A percentile compares a stretch with the other conserved stretches of the same genome.
These are phyloP conservation scores for Cercospora janseana DNA, from an alignment of 2,329 filamentous ascomycete genomes.

Conservation along the genomic window DNA sequence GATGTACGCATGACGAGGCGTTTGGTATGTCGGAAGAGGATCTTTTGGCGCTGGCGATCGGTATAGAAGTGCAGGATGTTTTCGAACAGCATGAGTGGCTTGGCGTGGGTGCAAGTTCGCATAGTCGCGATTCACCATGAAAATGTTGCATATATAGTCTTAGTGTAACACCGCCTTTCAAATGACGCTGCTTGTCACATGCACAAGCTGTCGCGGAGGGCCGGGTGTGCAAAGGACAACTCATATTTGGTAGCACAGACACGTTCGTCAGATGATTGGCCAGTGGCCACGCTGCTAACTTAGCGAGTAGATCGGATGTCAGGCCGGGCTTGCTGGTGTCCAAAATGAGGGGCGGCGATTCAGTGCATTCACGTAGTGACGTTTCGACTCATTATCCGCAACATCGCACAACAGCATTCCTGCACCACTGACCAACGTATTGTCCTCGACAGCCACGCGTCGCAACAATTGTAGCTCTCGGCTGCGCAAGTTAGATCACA, in stretches of 20 bases:
- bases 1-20: slow-evolving; percentile 1
- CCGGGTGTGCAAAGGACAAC: neutral
- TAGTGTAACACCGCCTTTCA: too few species aligned
- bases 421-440: neutral
- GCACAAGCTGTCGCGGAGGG: too few species aligned
- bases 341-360: too few species aligned
- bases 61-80: neutral
- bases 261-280: slow-evolving; percentile 5
- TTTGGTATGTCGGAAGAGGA: too few species aligned
- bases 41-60: neutral
- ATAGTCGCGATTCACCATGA: too few species aligned
- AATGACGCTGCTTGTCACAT: too few species aligned
- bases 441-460: neutral
- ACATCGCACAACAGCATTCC: neutral
- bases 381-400: neutral
- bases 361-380: too few species aligned
- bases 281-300: too few species aligned
- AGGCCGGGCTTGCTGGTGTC: neutral
- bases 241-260: neutral
- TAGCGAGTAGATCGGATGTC: neutral
- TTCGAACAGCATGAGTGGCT: too few species aligned
- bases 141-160: too few species aligned
- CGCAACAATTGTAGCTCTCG: neutral
- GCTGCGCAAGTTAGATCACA: too few species aligned
- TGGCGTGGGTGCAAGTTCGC: too few species aligned